Evolutionary conservation across 2,329 filamentous ascomycete genomes (phyloP), one percentile per base, ranked within the genome.

Genomic region (Diaporthe helianthi): DNA sequence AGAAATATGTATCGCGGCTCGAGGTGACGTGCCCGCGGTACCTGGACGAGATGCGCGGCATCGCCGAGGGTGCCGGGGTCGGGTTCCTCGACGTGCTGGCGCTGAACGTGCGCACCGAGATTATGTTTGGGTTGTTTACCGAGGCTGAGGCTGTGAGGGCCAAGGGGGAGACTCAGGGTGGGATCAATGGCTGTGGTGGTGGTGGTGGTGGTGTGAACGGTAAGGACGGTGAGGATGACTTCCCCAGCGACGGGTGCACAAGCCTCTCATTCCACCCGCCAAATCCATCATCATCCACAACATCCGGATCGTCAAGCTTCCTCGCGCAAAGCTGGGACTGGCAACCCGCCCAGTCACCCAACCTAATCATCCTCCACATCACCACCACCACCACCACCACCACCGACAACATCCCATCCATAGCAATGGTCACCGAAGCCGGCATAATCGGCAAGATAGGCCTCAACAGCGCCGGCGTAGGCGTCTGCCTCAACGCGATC

Each of bases 381-480:
- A 58, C 69, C 4, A 5, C 38, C 15, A 5, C 31, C 31, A 7
- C 31, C 31, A 9, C 31, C 10, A 44, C 1, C 36, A 38, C 1
- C 36, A 9, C 1, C 10, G 15, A 15, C 13, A 38, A n/a, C 12
- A 44, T 33, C 41, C 71, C 71, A 0, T 24, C 22, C 9, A 63
- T 72, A 24, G 58, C 65, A 9, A 72, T 72, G 70, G 64, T 71
- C 26, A 89, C 87, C 0, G 88, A 90, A 63, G 82, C 84, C 0
- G 87, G 88, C 17, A 83, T 90, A 26, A 84, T 91, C 41, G 89
- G 88, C 17, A 92, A 92, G 76, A 90, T 91, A 26, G 89, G 89
- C 0, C 80, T 91, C 72, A 92, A 92, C 74, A 80, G 79, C 19
- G 74, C 76, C 0, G 87, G 88, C 0, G 86, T 91, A 0, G 89